Conservation (phyloP, 108 stramenopile species). For the Skeletonema potamos region DNA sequence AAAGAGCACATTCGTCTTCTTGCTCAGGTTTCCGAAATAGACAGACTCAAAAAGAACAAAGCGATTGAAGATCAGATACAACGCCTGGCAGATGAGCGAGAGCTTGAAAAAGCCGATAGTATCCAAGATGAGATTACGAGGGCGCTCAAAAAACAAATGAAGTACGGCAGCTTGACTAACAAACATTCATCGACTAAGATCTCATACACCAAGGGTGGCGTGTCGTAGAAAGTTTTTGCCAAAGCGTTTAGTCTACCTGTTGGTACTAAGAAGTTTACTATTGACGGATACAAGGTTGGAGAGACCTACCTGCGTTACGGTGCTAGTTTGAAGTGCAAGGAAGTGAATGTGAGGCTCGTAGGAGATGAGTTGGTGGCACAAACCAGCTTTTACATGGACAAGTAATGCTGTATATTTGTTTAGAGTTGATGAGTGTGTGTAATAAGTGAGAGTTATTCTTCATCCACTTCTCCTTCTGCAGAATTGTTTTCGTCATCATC, state of each 20-base stretch:
- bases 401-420: background rate
- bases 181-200: background rate
- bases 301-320: background rate
- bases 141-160: background rate
- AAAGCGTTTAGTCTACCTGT: background rate
- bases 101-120: background rate
- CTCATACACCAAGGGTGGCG: background rate
- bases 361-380: constrained; percentile 2
- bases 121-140: background rate
- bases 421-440: background rate
- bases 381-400: background rate
- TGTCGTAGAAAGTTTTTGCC: background rate
- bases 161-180: background rate
- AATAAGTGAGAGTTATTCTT: background rate
- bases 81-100: background rate
- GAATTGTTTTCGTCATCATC: constrained; percentile 5
- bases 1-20: background rate
- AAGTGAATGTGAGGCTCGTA: constrained; percentile 1
- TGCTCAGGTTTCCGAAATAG: background rate
- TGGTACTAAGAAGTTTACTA: background rate
- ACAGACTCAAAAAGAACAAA: background rate
- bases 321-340: background rate
- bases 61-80: background rate
- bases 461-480: constrained; percentile 1
- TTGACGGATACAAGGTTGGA: background rate